Base-by-base conservation (phyloP, 495 filamentous ascomycete species). In the Penicillium desertorum region DNA sequence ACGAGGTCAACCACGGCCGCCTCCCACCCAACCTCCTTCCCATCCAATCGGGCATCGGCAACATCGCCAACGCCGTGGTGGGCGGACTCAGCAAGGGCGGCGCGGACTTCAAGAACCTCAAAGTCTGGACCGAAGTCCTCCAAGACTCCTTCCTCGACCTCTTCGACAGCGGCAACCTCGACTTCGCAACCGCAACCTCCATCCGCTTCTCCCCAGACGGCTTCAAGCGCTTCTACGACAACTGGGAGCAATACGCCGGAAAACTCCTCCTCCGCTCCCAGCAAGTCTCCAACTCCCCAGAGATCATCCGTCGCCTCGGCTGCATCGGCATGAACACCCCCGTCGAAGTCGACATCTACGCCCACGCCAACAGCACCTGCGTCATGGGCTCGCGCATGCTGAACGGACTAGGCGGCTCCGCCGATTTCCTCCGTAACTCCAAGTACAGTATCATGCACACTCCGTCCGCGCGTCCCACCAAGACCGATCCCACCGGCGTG, bases 371-470 rank as follows among this genome's bases (percentile, higher is more conserved):
- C 86, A 86, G 81, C 64, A 95, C 91, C 46, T 91, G 88, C 72
- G 90, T 96, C 27, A 92, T 94, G 86, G 91, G 91, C 62, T 87
- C 82, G 61, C 86, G 91, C 52, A 96, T 96, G 91, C 81, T 95
- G 45, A 95, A 96, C 79, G 91, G 91, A 2, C 86, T 96, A 25
- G 91, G 91, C 39, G 91, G 91, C 0, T 90, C 86, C 0, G 91
- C 91, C 43, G 91, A 96, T 69, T 96, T 96, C 83, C 79, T 96
- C 52, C 85, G 91, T 45, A 86, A 74, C 64, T 72, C 88, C 59
- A 96, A 95, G 73, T 92, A 93, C 80, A 85, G 80, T 68, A 95
- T 96, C 78, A 96, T 96, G 91, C 91, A 96, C 79, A 94, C 91
- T 1, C 91, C 91, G 6, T 85, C 81, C 39, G 86, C 88, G 0